Conservation (phyloP, 2,329 filamentous ascomycete species). For the Trichophyton rubrum region DNA sequence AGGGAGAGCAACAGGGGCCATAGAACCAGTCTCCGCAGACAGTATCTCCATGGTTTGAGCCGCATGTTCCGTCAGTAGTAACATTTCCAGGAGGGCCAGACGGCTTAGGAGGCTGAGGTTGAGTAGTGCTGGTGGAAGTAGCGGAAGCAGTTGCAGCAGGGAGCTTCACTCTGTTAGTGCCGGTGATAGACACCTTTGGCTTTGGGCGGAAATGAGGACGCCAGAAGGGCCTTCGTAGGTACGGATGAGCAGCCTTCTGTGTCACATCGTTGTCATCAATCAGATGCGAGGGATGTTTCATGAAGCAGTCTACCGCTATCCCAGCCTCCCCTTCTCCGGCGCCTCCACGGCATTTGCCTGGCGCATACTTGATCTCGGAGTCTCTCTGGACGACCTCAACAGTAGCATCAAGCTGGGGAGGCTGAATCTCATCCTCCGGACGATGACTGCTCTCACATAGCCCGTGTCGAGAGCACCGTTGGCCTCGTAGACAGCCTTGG, state of each 20-base stretch:
- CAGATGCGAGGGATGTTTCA: not conserved
- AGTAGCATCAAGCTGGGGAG: not conserved
- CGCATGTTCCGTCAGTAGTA: slow-evolving; percentile 40
- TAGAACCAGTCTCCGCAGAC: slow-evolving; percentile 42
- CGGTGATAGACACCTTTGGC: not conserved
- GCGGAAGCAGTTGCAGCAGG: not conserved
- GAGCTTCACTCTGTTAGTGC: not conserved
- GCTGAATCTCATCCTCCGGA: not conserved
- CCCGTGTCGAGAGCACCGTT: slow-evolving; percentile 9
- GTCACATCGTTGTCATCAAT: not conserved
- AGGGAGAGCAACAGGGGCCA: slow-evolving; percentile 46
- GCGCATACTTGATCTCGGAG: not conserved
- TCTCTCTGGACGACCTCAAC: not conserved
- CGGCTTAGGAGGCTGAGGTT: not conserved
- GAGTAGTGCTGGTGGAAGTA: not conserved
- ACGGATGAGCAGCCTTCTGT: not conserved
- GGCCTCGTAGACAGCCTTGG: slow-evolving; percentile 8
- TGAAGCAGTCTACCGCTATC: not conserved
- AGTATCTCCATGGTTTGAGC: slow-evolving; percentile 36
- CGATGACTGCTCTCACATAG: not conserved
- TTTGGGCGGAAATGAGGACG: not conserved
- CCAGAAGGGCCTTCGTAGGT: not conserved
- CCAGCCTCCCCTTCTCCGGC: not conserved
- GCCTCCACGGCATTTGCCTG: not conserved
- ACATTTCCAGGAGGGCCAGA: not conserved